Conservation (phyloP, 2,329 filamentous ascomycete species). For the Diplodia mutila region DNA sequence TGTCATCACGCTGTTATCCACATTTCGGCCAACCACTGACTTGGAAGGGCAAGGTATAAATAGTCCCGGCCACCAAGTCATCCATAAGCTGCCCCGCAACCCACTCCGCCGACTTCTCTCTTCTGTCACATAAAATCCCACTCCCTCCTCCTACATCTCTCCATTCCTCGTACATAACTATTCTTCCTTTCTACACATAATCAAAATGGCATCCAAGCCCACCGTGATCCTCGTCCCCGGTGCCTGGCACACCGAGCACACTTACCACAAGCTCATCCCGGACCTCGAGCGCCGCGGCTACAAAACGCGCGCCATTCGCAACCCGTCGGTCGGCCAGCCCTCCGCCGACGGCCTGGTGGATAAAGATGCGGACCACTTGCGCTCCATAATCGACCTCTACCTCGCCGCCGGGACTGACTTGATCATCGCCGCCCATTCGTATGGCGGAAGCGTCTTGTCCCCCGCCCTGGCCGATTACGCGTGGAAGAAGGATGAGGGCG, state of each 20-base stretch:
- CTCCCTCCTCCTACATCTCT: not conserved
- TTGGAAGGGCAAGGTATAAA: not conserved
- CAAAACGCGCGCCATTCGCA: conserved; percentile 27
- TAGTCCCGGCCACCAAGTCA: not conserved
- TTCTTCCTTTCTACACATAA: not conserved
- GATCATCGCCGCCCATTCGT: conserved; percentile 37
- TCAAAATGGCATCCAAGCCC: conserved; percentile 18
- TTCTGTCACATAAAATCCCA: not conserved
- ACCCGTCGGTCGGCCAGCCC: conserved; percentile 33
- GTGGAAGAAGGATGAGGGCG: not conserved
- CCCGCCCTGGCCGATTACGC: not conserved
- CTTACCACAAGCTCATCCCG: conserved; percentile 31
- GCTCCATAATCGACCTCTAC: conserved; percentile 26
- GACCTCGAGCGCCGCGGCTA: conserved; percentile 30
- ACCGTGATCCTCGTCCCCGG: conserved; percentile 31
- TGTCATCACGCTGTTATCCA: not conserved
- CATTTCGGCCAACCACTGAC: not conserved
- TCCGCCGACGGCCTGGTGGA: conserved; percentile 26
- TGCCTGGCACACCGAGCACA: conserved; percentile 33
- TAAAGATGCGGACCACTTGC: conserved; percentile 32
- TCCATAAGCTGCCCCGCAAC: not conserved
- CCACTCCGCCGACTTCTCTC: not conserved
- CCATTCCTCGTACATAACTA: not conserved
- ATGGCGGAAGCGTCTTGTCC: conserved; percentile 34
- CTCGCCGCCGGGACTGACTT: conserved; percentile 32